Evolutionary conservation across 2,329 filamentous ascomycete genomes (phyloP), one percentile per base, ranked within the genome.

Genomic region (Plectosphaerella cucumerina): DNA sequence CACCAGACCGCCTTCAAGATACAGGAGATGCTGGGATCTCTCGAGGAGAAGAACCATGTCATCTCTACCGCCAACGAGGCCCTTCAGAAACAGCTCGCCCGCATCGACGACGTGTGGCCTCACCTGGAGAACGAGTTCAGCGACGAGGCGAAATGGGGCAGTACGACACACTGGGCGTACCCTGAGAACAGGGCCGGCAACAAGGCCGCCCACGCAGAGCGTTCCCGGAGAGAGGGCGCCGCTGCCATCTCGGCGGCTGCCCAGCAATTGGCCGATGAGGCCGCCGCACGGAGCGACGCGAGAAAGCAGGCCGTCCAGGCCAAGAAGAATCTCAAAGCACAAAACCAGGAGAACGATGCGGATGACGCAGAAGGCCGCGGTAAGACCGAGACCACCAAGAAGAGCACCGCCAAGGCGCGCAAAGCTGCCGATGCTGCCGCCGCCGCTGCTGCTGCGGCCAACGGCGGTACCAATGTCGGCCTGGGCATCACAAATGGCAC

Each of bases 41-140:
- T 97, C 35, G 94, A 99, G 64, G 94, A 99, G 71, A 99, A 99
- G 72, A 96, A 97, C 59, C 92, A 97, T 60, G 94, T 99, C 59
- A 87, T 97, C 51, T 87, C 89, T 35, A 95, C 93, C 15, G 93
- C 94, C 50, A 94, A 93, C 61, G 89, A 96, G 59, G 90, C 92
- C 44, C 82, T 97, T 12, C 84, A 90, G 58, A 89, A 89, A 64
- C 91, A 97, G 63, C 78, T 97, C 34, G 75, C 81, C 53, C 89
- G 95, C 48, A 84, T 97, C 63, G 89, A 96, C 65, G 86, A 89
- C 59, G 86, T 95, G 31, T 96, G 89, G 78, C 87, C 90, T 18
- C 86, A 92, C 69, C 82, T 97, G 51, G 87, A 95, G 57, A 77
- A 80, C 53, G 94, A 99, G 68, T 90, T 99, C 63, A 96, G 90